phyloP scores from a whole-genome alignment of 805 yeast genomes.

The Lachancea sp. region DNA sequence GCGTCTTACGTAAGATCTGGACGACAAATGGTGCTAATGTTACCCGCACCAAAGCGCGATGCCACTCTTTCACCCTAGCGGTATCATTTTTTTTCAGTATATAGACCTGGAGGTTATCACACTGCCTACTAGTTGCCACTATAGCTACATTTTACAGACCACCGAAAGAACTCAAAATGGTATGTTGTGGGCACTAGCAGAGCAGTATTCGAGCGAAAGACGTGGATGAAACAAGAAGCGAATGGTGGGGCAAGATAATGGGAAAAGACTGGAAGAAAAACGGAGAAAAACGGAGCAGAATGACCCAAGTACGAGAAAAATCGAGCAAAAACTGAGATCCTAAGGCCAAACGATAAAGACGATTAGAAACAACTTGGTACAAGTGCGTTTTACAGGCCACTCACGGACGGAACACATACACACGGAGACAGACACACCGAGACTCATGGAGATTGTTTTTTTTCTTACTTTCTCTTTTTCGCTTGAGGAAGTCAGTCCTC shows the following conservation, averaged over 20 bases:
- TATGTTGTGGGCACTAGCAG: background rate
- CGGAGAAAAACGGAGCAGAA: background rate
- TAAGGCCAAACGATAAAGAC: too few species aligned
- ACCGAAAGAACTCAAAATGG: conserved; percentile 5
- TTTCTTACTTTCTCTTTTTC: too few species aligned
- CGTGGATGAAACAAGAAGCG: background rate
- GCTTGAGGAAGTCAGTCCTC: too few species aligned
- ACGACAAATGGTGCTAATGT: background rate
- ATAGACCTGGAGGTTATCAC: conserved; percentile 4
- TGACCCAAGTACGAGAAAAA: background rate
- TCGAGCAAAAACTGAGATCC: too few species aligned
- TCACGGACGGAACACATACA: too few species aligned
- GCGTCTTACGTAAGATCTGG: background rate
- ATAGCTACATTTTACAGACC: background rate
- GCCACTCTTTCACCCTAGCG: background rate
- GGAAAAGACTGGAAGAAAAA: background rate
- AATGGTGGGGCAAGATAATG: background rate
- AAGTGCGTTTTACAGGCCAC: too few species aligned
- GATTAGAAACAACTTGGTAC: too few species aligned
- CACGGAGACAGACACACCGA: too few species aligned
- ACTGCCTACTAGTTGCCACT: background rate
- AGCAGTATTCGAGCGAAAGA: background rate
- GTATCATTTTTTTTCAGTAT: background rate
- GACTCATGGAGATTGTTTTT: too few species aligned
- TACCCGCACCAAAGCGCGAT: background rate